Evolutionary conservation across 2,329 filamentous ascomycete species (phyloP), one percentile per base, ranked within the genome.

Genomic region (Aspergillus sergii): DNA sequence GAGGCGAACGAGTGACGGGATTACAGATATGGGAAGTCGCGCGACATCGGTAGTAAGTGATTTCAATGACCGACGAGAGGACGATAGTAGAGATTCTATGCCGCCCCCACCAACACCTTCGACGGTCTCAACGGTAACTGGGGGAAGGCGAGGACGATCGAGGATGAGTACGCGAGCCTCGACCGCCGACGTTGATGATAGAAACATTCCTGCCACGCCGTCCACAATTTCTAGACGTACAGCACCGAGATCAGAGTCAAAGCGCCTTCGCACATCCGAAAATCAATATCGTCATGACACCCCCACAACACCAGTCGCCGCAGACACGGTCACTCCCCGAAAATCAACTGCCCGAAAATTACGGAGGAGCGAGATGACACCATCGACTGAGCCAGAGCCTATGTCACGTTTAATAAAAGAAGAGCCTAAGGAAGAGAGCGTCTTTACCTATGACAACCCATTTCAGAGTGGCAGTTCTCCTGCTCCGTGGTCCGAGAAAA

Each of bases 381-480:
- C 78, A 14, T 77, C 78, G 2, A 77, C 68, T 3, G 75, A 79
- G 66, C 66, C 73, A 9, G 73, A 79, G 28, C 70, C 75, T n/a
- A 73, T 74, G 12, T 73, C 78, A 6, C 73, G 79, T 8, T 75
- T 69, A 21, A 66, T 81, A 21, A 85, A 84, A 66, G 72, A 79
- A 11, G 80, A 83, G 50, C 75, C 73, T 9, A 75, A 72, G 45
- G 83, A 85, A 8, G 85, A 86, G 39, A 90, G 85, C 71, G 89
- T 91, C 36, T 98, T 98, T 77, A 93, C 91, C 1, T 86, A 89
- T 69, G 93, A 97, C 59, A 98, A 98, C 72, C 94, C 94, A 0
- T 98, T 98, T 75, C 94, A 98, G 76, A 92, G 91, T 73, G 91
- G 93, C 46, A 91, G 89, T 76, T 90, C 92, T 11, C 89, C 92